phyloP scores from a whole-genome alignment of 768 basidiomycete genomes.

The Chlorophyllum brunneum region DNA sequence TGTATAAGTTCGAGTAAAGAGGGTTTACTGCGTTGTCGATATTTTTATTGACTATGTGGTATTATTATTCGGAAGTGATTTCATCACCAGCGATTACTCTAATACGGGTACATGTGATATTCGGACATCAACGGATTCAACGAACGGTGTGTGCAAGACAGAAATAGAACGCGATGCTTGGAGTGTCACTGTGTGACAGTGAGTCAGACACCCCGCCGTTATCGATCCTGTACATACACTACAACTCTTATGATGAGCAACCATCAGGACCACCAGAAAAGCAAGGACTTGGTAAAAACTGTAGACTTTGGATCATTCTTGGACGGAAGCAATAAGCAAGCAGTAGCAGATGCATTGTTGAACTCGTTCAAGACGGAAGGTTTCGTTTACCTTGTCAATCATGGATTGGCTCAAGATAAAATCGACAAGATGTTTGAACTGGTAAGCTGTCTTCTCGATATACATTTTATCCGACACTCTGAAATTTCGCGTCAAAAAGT shows the following conservation, averaged over 20 bases:
- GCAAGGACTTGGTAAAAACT: slow-evolving; percentile 21
- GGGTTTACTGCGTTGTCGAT: background rate
- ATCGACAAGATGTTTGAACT: slow-evolving; percentile 37
- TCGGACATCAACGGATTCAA: too few species aligned
- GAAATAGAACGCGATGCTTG: too few species aligned
- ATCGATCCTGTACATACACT: background rate
- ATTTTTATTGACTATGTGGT: too few species aligned
- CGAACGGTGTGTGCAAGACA: too few species aligned
- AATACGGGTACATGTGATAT: too few species aligned
- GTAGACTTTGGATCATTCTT: slow-evolving; percentile 43
- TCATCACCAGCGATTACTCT: too few species aligned
- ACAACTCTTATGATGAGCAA: background rate
- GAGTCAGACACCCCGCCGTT: too few species aligned
- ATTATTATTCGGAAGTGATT: background rate
- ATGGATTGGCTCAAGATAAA: slow-evolving; percentile 33
- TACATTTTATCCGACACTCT: background rate
- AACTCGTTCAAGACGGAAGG: slow-evolving; percentile 42
- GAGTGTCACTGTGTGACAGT: too few species aligned
- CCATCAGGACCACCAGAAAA: background rate
- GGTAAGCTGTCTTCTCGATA: slow-evolving; percentile 23
- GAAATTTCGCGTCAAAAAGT: slow-evolving; percentile 24
- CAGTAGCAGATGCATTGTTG: slow-evolving; percentile 37
- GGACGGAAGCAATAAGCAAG: slow-evolving; percentile 33
- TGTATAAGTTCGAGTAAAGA: slow-evolving; percentile 22
- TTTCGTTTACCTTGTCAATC: slow-evolving; percentile 45